phyloP scores from a whole-genome alignment of 257 asterid genomes.

The Solanum medicagineum region DNA sequence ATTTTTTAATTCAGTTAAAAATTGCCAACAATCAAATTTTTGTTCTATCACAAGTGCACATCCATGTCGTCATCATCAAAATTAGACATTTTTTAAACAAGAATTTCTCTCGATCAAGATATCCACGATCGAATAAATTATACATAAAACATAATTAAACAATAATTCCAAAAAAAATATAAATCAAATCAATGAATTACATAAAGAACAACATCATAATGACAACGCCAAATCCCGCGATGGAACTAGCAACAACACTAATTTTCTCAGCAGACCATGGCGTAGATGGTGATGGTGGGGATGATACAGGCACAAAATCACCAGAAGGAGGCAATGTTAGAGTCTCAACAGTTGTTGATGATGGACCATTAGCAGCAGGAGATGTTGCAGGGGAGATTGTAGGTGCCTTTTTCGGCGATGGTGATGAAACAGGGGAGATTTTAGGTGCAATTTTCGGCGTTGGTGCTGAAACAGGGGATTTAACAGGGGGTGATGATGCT shows the following conservation, averaged over 20 bases:
- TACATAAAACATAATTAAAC: background rate
- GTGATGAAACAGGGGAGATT: background rate
- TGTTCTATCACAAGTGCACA: background rate
- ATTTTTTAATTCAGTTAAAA: too few relatives aligned
- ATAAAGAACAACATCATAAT: conserved; percentile 4
- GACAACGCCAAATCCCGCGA: conserved; percentile 6
- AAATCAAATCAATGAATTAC: background rate
- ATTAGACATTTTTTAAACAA: background rate
- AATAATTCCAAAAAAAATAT: background rate
- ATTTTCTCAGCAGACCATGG: conserved; percentile 37
- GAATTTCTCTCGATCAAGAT: background rate
- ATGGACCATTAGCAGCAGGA: background rate
- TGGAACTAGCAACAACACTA: background rate
- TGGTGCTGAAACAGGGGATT: conserved; percentile 1
- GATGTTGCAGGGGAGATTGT: conserved; percentile 6
- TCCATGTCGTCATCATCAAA: background rate
- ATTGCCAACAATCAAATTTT: too few relatives aligned
- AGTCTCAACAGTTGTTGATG: background rate
- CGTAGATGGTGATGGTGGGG: background rate
- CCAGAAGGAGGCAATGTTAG: background rate
- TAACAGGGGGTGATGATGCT: background rate
- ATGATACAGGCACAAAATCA: background rate
- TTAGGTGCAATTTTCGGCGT: background rate
- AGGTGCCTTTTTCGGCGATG: background rate
- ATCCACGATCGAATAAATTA: background rate